These are phyloP conservation scores for Phaffomyces thermotolerans DNA, from an alignment of 805 yeast species.

Conservation along the genomic window DNA sequence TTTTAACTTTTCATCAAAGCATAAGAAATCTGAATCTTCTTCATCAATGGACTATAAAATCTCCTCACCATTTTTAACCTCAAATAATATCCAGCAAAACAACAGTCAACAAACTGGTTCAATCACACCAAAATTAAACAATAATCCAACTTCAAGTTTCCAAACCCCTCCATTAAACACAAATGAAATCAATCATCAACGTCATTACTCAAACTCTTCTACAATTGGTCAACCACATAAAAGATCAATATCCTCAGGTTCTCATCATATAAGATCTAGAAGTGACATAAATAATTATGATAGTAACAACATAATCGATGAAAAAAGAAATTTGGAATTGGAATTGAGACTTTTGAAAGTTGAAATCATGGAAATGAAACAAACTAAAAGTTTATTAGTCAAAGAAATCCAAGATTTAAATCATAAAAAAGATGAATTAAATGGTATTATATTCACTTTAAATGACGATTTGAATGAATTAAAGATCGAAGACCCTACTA, in stretches of 20 bases:
- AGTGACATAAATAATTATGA: slow-evolving; percentile 2
- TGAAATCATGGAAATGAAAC: slow-evolving; percentile 34
- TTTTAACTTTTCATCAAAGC: slow-evolving; percentile 16
- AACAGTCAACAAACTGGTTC: neutral
- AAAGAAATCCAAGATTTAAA: slow-evolving; percentile 48
- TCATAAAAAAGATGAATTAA: slow-evolving; percentile 38
- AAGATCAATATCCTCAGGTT: neutral
- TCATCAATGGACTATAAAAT: slow-evolving; percentile 20
- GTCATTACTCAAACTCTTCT: slow-evolving; percentile 4
- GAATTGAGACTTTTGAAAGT: slow-evolving; percentile 33
- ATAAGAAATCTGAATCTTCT: slow-evolving; percentile 21
- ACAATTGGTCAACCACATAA: neutral
- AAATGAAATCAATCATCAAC: neutral
- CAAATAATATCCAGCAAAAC: slow-evolving; percentile 8
- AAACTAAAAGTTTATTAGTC: slow-evolving; percentile 35
- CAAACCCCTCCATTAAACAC: slow-evolving; percentile 24
- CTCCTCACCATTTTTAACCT: slow-evolving; percentile 18
- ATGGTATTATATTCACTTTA: slow-evolving; percentile 35
- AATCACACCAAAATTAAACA: slow-evolving; percentile 11
- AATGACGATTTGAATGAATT: slow-evolving; percentile 18
- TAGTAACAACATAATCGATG: slow-evolving; percentile 8
- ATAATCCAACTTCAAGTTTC: slow-evolving; percentile 19
- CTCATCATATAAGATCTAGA: slow-evolving; percentile 3
- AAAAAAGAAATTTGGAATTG: slow-evolving; percentile 24
- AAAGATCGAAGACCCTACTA: slow-evolving; percentile 1